Evolutionary conservation across 1,139 yeast species (phyloP), one percentile per base, ranked within the genome.

Genomic region (Protomyces pachydermus): DNA sequence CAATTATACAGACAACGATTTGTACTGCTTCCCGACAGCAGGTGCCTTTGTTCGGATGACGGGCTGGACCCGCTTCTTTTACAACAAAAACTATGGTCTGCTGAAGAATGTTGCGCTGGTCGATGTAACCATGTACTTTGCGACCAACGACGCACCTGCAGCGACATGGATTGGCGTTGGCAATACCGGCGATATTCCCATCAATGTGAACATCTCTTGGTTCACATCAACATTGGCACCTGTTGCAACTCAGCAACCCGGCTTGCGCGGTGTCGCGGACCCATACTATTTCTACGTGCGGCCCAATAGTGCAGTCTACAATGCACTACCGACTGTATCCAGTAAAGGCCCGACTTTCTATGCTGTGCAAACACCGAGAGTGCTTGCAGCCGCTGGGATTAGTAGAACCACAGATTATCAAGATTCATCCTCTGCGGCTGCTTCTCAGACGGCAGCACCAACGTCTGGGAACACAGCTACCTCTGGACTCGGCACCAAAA

Each of bases 51-150:
- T 57, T n/a, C 18, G 42, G 28, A 57, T 57, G 61, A 57, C 61
- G 37, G 61, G 61, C 55, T 57, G 61, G 61, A 57, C 61, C 61
- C 37, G 61, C 10, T 50, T 57, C 61, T 57, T 57, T 50, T 57
- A 57, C 28, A 57, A 57, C 32, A 48, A 37, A 10, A n/a, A 25
- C 39, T 57, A 37, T 28, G 61, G 61, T 5, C 25, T 57, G 28
- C 37, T 57, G 38, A 57, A 50, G 18, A 37, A 37, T 20, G 38
- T 50, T 32, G 61, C 55, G 3, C 48, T 57, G 55, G 32, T 28
- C 32, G 62, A 58, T 56, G 32, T 58, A 5, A 52, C 56, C 34
- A 52, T 58, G 62, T 45, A 58, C 45, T 58, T 58, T 52, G 62
- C 56, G 14, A 35, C 56, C 14, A 45, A 58, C 37, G 62, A 58